Evolutionary conservation across 2,329 filamentous ascomycete genomes (phyloP), one percentile per base, ranked within the genome.

Genomic region (Nemania serpens): DNA sequence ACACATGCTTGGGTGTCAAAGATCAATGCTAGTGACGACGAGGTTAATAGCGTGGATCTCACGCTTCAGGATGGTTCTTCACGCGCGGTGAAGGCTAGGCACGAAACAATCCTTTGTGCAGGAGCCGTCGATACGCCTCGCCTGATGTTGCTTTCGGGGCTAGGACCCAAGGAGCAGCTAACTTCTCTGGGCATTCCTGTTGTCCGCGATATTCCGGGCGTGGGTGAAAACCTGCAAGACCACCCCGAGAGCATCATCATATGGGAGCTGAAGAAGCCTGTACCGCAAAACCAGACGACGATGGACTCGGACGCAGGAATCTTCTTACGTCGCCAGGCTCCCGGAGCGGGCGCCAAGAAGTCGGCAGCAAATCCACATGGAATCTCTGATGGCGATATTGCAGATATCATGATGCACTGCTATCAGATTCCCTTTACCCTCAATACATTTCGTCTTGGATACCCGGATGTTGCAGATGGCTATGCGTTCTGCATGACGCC

Each of bases 401-500:
- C 90, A 65, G 93, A 97, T 73, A 79, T 96, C 71, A 96, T 96
- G 93, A 95, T 95, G 90, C 92, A 96, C 80, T 96, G 92, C 84
- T 96, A 96, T 81, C 93, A 96, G 78, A 96, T 96, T 68, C 92
- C 92, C 55, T 96, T 96, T 78, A 91, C 88, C 64, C 86, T 93
- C 68, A 96, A 96, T 83, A 97, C 92, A 1, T 79, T 84, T 57
- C 88, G 91, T 42, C 83, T 97, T 11, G 92, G 92, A 67, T 96
- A 88, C 72, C 81, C 81, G 43, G 74, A 76, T 60, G 72, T 83
- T 63, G 69, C 84, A 63, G 86, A 93, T 67, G 90, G 88, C 62
- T 89, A 93, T 70, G 91, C 91, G 54, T 96, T 96, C 81, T 95
- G 91, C 84, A 95, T 95, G 89, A 95, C 91, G 15, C 91, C 91